These are phyloP conservation scores for Schizochytrium sp. DNA, from an alignment of 108 stramenopile genomes.

Conservation along the genomic window DNA sequence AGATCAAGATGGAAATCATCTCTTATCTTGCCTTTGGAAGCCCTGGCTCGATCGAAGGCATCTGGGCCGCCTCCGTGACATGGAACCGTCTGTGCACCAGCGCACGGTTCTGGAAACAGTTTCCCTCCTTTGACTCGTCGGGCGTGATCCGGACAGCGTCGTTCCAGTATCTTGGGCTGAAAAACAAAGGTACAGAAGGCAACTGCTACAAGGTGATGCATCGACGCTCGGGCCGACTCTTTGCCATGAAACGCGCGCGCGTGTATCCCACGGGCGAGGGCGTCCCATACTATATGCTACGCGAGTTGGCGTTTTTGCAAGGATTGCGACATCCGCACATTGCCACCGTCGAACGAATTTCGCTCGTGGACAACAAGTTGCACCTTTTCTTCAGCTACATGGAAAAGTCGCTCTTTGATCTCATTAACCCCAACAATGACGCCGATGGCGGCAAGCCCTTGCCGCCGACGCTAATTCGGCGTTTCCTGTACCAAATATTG, in stretches of 20 bases:
- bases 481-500: conserved; percentile 87
- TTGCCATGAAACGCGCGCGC: conserved; percentile 83
- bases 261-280: conserved; percentile 68
- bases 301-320: conserved; percentile 76
- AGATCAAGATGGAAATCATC: neutral
- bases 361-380: conserved; percentile 44
- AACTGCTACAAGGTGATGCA: conserved; percentile 80
- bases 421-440: conserved; percentile 66
- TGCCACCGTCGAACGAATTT: conserved; percentile 37
- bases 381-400: conserved; percentile 84
- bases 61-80: neutral
- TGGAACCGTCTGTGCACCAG: neutral
- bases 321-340: conserved; percentile 90
- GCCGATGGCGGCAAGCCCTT: conserved; percentile 48
- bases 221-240: conserved; percentile 40
- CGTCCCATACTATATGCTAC: conserved; percentile 80
- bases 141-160: neutral
- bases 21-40: neutral
- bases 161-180: neutral
- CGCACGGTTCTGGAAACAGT: neutral
- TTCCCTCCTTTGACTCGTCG: neutral
- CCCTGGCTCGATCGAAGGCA: neutral
- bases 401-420: conserved; percentile 73
- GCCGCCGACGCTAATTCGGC: neutral
- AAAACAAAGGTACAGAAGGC: conserved; percentile 74